These are phyloP conservation scores for Cytospora mali DNA, from an alignment of 2,329 filamentous ascomycete genomes.

Conservation along the genomic window DNA sequence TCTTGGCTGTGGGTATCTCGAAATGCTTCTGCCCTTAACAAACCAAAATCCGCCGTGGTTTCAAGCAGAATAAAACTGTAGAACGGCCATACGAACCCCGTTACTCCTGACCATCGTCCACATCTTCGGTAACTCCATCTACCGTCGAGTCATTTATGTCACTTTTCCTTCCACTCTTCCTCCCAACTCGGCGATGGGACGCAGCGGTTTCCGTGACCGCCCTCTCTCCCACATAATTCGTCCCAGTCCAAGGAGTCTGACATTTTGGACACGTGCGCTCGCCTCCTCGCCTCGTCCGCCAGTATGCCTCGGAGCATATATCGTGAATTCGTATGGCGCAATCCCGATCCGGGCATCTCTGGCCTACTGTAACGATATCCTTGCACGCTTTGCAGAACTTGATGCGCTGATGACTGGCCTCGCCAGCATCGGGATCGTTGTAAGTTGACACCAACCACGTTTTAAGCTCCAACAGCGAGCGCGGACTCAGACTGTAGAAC, in stretches of 20 bases:
- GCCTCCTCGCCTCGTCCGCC: slow-evolving; percentile 58
- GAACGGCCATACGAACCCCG: background rate
- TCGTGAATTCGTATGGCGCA: slow-evolving; percentile 77
- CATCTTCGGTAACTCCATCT: slow-evolving; percentile 33
- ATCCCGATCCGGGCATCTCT: slow-evolving; percentile 70
- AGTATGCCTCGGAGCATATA: slow-evolving; percentile 73
- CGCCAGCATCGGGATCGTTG: slow-evolving; percentile 70
- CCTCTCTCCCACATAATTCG: slow-evolving; percentile 57
- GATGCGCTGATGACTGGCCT: slow-evolving; percentile 70
- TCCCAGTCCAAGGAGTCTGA: slow-evolving; percentile 51
- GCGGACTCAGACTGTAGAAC: slow-evolving; percentile 75
- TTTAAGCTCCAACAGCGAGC: slow-evolving; percentile 82
- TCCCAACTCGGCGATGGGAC: slow-evolving; percentile 48
- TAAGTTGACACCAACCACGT: slow-evolving; percentile 87
- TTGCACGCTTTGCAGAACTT: slow-evolving; percentile 87
- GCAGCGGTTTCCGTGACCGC: slow-evolving; percentile 58
- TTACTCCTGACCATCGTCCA: slow-evolving; percentile 32
- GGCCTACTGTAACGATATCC: slow-evolving; percentile 83
- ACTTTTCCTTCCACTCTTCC: slow-evolving; percentile 39
- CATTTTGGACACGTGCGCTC: slow-evolving; percentile 68
- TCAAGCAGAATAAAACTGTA: background rate
- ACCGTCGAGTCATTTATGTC: slow-evolving; percentile 41
- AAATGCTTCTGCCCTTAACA: slow-evolving; percentile 2
- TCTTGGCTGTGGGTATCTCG: slow-evolving; percentile 25
- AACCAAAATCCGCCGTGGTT: background rate